These are phyloP conservation scores for Modicella reniformis DNA, from an alignment of 371 early-diverging fungal species.

Conservation along the genomic window DNA sequence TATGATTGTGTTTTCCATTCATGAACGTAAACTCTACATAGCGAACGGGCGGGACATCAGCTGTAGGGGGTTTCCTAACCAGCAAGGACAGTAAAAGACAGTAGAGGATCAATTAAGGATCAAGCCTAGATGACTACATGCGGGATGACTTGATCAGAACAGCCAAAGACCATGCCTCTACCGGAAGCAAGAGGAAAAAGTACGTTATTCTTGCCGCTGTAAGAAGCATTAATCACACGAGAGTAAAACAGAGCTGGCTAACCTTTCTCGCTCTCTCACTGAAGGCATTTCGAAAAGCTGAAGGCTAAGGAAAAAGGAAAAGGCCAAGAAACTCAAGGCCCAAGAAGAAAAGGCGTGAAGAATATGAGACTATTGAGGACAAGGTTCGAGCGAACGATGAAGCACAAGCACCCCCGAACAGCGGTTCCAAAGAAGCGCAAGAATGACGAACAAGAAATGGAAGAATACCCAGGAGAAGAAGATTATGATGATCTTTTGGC, in stretches of 20 bases:
- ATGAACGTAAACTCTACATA: too few relatives aligned
- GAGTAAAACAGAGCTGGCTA: neutral
- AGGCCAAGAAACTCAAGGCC: conserved; percentile 40
- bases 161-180: conserved; percentile 29
- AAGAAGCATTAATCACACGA: neutral
- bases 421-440: conserved; percentile 50
- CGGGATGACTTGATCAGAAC: conserved; percentile 44
- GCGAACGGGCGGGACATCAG: too few relatives aligned
- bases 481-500: conserved; percentile 49
- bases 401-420: conserved; percentile 48
- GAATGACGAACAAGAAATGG: conserved; percentile 53
- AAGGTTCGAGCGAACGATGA: conserved; percentile 44
- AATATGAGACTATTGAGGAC: conserved; percentile 47
- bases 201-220: conserved; percentile 1
- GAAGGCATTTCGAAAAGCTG: conserved; percentile 50
- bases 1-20: neutral
- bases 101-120: too few relatives aligned
- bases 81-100: too few relatives aligned
- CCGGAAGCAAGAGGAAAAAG: conserved; percentile 52
- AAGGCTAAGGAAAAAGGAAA: conserved; percentile 51
- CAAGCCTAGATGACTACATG: conserved; percentile 52
- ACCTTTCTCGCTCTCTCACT: neutral
- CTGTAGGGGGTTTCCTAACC: too few relatives aligned
- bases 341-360: conserved; percentile 50
- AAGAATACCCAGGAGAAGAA: conserved; percentile 55